Evolutionary conservation across 1,284 basidiomycete genomes (phyloP), one percentile per base, ranked within the genome.

Genomic region (Malassezia globosa): DNA sequence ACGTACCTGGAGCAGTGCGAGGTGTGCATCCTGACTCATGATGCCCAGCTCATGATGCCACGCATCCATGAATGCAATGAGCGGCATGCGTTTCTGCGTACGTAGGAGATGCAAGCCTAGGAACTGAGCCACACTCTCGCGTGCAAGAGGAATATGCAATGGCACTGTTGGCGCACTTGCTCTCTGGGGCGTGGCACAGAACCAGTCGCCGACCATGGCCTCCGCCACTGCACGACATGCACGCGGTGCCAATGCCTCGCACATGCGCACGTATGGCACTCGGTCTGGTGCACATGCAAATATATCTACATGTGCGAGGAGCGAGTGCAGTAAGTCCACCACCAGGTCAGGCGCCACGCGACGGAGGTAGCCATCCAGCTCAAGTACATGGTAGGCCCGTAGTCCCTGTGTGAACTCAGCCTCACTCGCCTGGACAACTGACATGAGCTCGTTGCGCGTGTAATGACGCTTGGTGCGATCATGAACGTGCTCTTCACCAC

Each of bases 401-500:
- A 64, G 43, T 4, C 62, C 67, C 8, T 49, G 27, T 7, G 47
- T 42, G 16, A 69, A 51, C 41, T 68, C 67, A 1, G 24, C 42
- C 2, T 61, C 59, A 31, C 60, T 63, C 0, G 67, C 63, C 37
- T 69, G 67, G 11, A 69, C 63, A 23, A 69, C 56, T 29, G 57
- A 60, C 26, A 55, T 51, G 14, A 69, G 50, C 47, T 69, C 59
- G 26, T 50, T 51, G 33, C 56, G 53, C n/a, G 59, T 66, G 46
- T 68, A 69, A 27, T 49, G 58, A 25, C 60, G 43, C 19, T 26
- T 19, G n/a, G n/a, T n/a, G n/a, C n/a, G n/a, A n/a, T n/a, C n/a
- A 10, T 22, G 43, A 7, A 22, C 26, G 16, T 42, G 33, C 26
- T 55, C 56, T 36, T 59, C 63, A 18, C 55, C 54, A 7, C 65